A percentile compares a stretch with the other conserved stretches of the same genome.
phyloP scores from a whole-genome alignment of 768 basidiomycete genomes.

The Kondoa malvinella region DNA sequence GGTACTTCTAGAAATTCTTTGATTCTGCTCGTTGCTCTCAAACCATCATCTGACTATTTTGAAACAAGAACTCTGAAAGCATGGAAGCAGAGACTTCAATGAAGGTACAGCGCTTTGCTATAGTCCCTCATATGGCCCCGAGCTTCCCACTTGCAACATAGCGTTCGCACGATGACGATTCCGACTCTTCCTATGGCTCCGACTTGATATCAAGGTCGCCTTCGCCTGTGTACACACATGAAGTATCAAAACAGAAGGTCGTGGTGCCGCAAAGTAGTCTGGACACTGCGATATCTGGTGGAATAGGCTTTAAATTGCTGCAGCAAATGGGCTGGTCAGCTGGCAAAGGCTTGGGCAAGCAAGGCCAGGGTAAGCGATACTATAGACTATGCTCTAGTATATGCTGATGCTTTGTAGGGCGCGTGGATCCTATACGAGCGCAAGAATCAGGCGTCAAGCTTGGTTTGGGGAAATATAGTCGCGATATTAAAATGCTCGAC shows the following conservation, averaged over 20 bases:
- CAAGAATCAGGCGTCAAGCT: constrained; percentile 8
- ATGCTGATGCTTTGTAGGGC: constrained; percentile 2
- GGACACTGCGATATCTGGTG: background rate
- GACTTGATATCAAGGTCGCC: background rate
- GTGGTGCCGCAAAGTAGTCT: background rate
- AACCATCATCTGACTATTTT: too few species aligned
- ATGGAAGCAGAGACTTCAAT: too few species aligned
- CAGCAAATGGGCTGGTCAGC: background rate
- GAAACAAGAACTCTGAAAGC: too few species aligned
- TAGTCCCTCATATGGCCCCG: background rate
- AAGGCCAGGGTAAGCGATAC: background rate
- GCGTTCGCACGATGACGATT: background rate
- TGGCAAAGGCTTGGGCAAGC: background rate
- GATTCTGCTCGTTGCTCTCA: too few species aligned
- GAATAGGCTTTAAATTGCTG: background rate
- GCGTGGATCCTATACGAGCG: constrained; percentile 14
- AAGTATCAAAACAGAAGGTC: background rate
- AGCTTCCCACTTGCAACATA: background rate
- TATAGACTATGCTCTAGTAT: background rate
- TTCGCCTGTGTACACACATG: background rate
- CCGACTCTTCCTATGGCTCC: background rate
- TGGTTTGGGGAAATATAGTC: constrained; percentile 14
- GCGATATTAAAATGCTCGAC: constrained; percentile 13
- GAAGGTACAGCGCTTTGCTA: background rate
- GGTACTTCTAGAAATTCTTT: too few species aligned